Evolutionary conservation across 129 eudicot species (phyloP).

Genomic region (Flaveria trinervia): DNA sequence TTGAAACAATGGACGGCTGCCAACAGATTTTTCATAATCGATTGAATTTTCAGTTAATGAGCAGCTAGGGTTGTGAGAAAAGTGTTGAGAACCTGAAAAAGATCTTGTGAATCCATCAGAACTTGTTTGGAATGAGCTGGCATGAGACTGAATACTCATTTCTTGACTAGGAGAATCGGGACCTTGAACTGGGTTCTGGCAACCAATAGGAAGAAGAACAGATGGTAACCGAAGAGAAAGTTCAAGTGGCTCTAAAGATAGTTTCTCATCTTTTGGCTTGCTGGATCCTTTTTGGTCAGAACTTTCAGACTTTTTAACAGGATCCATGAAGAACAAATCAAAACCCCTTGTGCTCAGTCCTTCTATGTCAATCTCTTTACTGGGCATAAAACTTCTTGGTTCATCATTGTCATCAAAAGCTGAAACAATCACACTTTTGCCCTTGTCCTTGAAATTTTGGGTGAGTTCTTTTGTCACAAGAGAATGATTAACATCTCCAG

Average conservation of each 20-base stretch:
- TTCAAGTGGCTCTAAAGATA: slow-evolving; percentile 67
- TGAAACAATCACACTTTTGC: slow-evolving; percentile 60
- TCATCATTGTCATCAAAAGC: slow-evolving; percentile 34
- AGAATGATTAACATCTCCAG: slow-evolving; percentile 37
- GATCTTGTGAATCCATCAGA: slow-evolving; percentile 93
- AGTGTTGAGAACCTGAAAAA: slow-evolving; percentile 85
- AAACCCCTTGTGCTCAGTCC: slow-evolving; percentile 82
- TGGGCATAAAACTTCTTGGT: slow-evolving; percentile 30
- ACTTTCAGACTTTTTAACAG: slow-evolving; percentile 58
- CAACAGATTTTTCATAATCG: slow-evolving; percentile 89
- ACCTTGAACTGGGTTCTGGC: slow-evolving; percentile 53
- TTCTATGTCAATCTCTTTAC: slow-evolving; percentile 53
- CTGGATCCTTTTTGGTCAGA: slow-evolving; percentile 38
- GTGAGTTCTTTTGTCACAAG: slow-evolving; percentile 43
- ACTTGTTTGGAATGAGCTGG: slow-evolving; percentile 69
- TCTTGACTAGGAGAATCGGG: slow-evolving; percentile 82
- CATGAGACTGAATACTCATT: slow-evolving; percentile 80
- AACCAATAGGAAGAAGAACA: slow-evolving; percentile 72
- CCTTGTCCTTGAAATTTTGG: slow-evolving; percentile 73
- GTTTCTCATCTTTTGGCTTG: slow-evolving; percentile 66
- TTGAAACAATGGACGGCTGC: slow-evolving; percentile 84
- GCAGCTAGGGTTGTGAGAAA: slow-evolving; percentile 92
- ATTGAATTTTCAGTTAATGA: slow-evolving; percentile 70
- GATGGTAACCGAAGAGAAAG: slow-evolving; percentile 94
- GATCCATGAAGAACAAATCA: slow-evolving; percentile 69